These are phyloP conservation scores for Solanum stenotomum DNA, from an alignment of 257 asterid species.

Conservation along the genomic window DNA sequence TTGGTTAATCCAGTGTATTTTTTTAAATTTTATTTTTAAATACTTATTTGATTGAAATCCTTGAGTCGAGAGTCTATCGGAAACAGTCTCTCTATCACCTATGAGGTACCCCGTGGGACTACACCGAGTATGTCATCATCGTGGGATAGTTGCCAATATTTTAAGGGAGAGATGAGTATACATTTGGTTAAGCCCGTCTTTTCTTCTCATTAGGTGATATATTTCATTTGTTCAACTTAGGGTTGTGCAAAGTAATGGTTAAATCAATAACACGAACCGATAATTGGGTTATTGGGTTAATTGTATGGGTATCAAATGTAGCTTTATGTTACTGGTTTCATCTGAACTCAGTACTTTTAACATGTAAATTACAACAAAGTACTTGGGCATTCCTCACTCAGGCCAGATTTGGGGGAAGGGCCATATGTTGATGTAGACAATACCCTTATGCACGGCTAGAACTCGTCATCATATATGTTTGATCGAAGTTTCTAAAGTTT, in stretches of 20 bases:
- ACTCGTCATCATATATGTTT: too few species aligned
- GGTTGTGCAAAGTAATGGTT: neutral
- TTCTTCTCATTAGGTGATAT: neutral
- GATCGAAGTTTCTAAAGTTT: neutral
- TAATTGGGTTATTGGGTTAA: neutral
- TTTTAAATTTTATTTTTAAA: too few species aligned
- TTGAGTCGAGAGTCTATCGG: neutral
- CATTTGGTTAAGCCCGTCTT: neutral
- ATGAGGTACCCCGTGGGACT: neutral
- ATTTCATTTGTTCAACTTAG: neutral
- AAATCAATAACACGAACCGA: neutral
- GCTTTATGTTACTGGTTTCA: neutral
- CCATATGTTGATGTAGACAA: neutral
- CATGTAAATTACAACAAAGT: neutral
- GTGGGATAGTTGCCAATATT: neutral
- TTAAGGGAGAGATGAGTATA: neutral
- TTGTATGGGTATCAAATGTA: neutral
- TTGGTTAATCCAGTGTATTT: neutral
- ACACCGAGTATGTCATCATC: neutral
- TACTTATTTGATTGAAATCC: neutral
- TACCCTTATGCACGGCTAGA: neutral
- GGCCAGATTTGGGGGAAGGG: neutral
- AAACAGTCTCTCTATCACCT: neutral
- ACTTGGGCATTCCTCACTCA: neutral
- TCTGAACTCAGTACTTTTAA: neutral